Evolutionary conservation across 2,329 filamentous ascomycete genomes (phyloP).

Genomic region (Stagonosporopsis vannaccii): DNA sequence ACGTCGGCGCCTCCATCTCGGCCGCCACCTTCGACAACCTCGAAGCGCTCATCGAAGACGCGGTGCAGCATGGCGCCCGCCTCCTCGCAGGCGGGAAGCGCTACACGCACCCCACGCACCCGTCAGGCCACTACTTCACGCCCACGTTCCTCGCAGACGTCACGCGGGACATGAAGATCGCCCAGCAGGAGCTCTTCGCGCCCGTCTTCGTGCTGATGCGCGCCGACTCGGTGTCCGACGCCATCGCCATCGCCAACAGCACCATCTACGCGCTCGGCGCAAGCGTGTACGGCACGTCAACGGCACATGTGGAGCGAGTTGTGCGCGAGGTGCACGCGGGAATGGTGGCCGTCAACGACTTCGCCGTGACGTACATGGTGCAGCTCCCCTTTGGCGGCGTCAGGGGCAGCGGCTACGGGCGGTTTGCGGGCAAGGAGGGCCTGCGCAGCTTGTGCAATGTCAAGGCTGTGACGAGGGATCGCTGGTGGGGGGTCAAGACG

Average conservation of each 20-base stretch:
- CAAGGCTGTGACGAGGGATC: slow-evolving; percentile 86
- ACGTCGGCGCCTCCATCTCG: slow-evolving; percentile 92
- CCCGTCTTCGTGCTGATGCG: slow-evolving; percentile 88
- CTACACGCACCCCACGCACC: slow-evolving; percentile 73
- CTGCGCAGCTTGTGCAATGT: slow-evolving; percentile 83
- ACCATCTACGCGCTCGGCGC: slow-evolving; percentile 87
- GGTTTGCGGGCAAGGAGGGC: slow-evolving; percentile 91
- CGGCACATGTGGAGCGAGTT: slow-evolving; percentile 68
- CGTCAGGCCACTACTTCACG: slow-evolving; percentile 86
- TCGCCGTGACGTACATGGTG: slow-evolving; percentile 90
- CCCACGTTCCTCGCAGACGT: slow-evolving; percentile 94
- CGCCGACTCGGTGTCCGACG: slow-evolving; percentile 68
- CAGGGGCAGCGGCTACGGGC: slow-evolving; percentile 86
- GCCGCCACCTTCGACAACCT: slow-evolving; percentile 76
- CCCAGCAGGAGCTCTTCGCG: slow-evolving; percentile 90
- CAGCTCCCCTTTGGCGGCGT: slow-evolving; percentile 93
- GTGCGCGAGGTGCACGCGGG: slow-evolving; percentile 76
- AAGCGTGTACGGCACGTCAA: slow-evolving; percentile 77
- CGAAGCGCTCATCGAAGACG: slow-evolving; percentile 78
- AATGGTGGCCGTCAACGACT: slow-evolving; percentile 96
- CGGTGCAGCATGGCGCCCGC: slow-evolving; percentile 78
- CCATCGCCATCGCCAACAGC: slow-evolving; percentile 81
- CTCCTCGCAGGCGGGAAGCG: slow-evolving; percentile 82
- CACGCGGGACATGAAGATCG: slow-evolving; percentile 82
- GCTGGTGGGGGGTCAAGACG: slow-evolving; percentile 69